Percentiles rank a stretch among this genome's conserved stretches.
Conservation (phyloP, 768 basidiomycete species). For the Zangia roseola region DNA sequence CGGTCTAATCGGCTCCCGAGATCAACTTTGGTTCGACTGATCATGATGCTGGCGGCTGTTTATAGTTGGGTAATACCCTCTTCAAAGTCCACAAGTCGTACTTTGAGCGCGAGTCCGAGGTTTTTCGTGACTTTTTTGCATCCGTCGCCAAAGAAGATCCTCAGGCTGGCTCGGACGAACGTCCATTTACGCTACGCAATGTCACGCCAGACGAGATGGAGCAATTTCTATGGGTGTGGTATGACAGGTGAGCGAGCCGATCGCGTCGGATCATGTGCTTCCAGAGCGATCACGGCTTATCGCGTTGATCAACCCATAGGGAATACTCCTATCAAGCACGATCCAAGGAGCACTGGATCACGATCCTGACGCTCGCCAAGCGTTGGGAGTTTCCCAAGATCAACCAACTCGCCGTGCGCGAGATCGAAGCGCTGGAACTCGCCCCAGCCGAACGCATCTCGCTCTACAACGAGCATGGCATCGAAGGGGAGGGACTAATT, state of each 20-base stretch:
- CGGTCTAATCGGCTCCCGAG: not conserved
- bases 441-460: slow-evolving; percentile 52
- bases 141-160: slow-evolving; percentile 27
- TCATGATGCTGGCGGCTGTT: not conserved
- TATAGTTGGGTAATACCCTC: slow-evolving; percentile 47
- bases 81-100: slow-evolving; percentile 60
- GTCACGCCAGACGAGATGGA: slow-evolving; percentile 45
- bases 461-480: slow-evolving; percentile 51
- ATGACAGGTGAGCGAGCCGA: slow-evolving; percentile 44
- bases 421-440: slow-evolving; percentile 49
- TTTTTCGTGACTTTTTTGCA: slow-evolving; percentile 39
- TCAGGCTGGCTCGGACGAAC: slow-evolving; percentile 35
- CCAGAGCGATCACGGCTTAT: not conserved
- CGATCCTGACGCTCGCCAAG: slow-evolving; percentile 52
- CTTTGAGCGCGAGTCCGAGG: slow-evolving; percentile 53
- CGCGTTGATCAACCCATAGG: slow-evolving; percentile 36
- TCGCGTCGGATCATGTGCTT: too few species aligned
- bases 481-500: slow-evolving; percentile 51
- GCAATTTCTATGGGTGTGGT: slow-evolving; percentile 57
- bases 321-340: slow-evolving; percentile 54
- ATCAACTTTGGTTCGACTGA: slow-evolving; percentile 4
- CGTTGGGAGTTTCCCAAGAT: slow-evolving; percentile 57
- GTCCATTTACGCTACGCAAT: slow-evolving; percentile 42
- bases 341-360: slow-evolving; percentile 48
- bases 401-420: slow-evolving; percentile 49